Percentiles rank a stretch among this genome's conserved stretches.
Conservation (phyloP, 2,329 filamentous ascomycete genomes). For the Cordyceps cicadae region DNA sequence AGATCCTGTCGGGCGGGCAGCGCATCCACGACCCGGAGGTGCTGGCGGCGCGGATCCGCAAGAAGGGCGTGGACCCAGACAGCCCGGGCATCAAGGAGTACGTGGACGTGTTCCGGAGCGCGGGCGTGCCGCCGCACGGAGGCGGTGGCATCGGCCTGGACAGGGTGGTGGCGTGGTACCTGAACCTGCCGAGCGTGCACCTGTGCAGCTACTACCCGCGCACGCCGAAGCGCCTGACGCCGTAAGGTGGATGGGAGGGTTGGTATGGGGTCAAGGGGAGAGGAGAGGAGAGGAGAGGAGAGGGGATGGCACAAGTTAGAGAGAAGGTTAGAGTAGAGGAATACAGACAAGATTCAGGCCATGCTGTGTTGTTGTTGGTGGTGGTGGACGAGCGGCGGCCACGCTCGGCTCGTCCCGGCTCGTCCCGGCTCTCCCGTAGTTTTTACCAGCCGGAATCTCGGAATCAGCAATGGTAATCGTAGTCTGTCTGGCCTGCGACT, state of each 20-base stretch:
- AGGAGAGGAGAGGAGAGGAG: no score
- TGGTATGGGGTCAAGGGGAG: no score
- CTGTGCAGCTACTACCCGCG: slow-evolving; percentile 50
- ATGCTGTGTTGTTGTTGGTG: not conserved
- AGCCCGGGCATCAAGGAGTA: slow-evolving; percentile 78
- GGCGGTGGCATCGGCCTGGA: slow-evolving; percentile 87
- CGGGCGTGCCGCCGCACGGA: slow-evolving; percentile 81
- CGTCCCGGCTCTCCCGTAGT: not conserved
- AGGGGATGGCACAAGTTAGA: no score
- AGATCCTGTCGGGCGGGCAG: slow-evolving; percentile 86
- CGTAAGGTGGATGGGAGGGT: slow-evolving; percentile 25
- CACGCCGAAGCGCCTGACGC: slow-evolving; percentile 51
- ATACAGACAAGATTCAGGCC: not conserved
- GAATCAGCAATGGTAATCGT: no score
- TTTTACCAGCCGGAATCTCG: no score
- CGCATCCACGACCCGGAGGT: slow-evolving; percentile 74
- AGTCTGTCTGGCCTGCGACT: no score
- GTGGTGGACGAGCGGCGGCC: no score
- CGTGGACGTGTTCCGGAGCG: slow-evolving; percentile 70
- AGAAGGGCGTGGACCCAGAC: slow-evolving; percentile 71
- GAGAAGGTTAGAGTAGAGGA: not conserved
- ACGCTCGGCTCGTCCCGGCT: no score
- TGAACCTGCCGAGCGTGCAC: slow-evolving; percentile 52
- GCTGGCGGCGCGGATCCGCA: slow-evolving; percentile 69
- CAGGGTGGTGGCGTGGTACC: slow-evolving; percentile 65